Evolutionary conservation across 768 basidiomycete genomes (phyloP).

Genomic region (Lentinula sp.): DNA sequence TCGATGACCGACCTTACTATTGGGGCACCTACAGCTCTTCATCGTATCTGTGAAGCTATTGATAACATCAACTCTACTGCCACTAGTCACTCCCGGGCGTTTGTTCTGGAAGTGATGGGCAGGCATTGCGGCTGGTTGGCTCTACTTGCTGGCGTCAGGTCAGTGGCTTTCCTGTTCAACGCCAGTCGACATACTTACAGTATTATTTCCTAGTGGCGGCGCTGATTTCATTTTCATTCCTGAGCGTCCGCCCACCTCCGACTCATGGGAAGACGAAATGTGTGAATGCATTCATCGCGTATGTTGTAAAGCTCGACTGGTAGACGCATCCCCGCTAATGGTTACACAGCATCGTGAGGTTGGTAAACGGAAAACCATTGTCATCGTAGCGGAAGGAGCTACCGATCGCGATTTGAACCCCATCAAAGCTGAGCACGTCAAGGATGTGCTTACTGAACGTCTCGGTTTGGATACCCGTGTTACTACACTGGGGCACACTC

Average conservation of each 20-base stretch:
- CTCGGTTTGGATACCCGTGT: conserved; percentile 94
- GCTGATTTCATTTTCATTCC: conserved; percentile 99
- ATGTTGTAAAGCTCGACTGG: conserved; percentile 2
- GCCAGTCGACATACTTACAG: not conserved
- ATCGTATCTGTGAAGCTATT: conserved; percentile 95
- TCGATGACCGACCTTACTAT: conserved; percentile 96
- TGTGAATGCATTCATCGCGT: conserved; percentile 79
- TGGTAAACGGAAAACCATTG: conserved; percentile 97
- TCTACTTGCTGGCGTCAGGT: conserved; percentile 87
- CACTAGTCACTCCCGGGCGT: conserved; percentile 91
- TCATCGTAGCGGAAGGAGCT: conserved; percentile 97
- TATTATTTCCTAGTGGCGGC: conserved; percentile 49
- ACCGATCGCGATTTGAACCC: conserved; percentile 83
- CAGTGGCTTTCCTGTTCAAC: conserved; percentile 16
- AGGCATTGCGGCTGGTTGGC: conserved; percentile 99
- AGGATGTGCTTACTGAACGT: conserved; percentile 78
- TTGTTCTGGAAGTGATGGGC: conserved; percentile 99
- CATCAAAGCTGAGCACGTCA: conserved; percentile 90
- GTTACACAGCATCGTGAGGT: conserved; percentile 70
- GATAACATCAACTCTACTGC: conserved; percentile 99
- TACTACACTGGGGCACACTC: conserved; percentile 95
- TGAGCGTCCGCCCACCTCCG: conserved; percentile 73
- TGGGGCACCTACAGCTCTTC: conserved; percentile 91
- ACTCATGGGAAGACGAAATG: conserved; percentile 91
- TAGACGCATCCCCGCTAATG: not conserved